phyloP scores from a whole-genome alignment of 768 basidiomycete genomes.

The Cystofilobasidium macerans region DNA sequence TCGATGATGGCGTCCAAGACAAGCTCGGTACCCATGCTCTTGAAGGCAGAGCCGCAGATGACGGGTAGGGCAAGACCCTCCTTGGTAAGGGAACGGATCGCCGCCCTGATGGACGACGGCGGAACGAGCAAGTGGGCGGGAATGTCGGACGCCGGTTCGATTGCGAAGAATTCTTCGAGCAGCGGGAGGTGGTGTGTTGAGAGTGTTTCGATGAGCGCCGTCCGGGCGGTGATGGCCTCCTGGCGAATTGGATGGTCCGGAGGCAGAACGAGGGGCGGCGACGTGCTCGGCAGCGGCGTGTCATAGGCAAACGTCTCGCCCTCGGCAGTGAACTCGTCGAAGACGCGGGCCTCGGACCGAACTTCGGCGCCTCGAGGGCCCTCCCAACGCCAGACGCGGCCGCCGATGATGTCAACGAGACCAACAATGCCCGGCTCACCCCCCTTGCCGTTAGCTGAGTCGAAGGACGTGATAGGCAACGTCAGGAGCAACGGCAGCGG shows the following conservation, averaged over 20 bases:
- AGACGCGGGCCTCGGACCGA: conserved; percentile 19
- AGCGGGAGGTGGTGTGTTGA: conserved; percentile 52
- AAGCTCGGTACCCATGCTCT: conserved; percentile 67
- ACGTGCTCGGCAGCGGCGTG: neutral
- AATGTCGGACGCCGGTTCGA: conserved; percentile 42
- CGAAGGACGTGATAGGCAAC: conserved; percentile 68
- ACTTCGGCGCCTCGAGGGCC: conserved; percentile 46
- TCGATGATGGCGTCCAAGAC: conserved; percentile 73
- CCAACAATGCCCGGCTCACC: conserved; percentile 80
- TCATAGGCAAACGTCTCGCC: conserved; percentile 21
- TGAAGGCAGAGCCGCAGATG: conserved; percentile 69
- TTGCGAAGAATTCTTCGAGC: conserved; percentile 57
- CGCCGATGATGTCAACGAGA: conserved; percentile 68
- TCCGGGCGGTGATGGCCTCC: conserved; percentile 57
- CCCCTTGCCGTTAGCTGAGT: conserved; percentile 51
- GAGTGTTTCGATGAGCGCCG: conserved; percentile 61
- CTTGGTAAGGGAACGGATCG: conserved; percentile 59
- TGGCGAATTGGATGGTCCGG: conserved; percentile 21
- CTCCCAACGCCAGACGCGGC: conserved; percentile 71
- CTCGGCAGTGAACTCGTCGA: conserved; percentile 24
- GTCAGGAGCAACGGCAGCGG: conserved; percentile 58
- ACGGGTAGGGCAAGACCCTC: conserved; percentile 61
- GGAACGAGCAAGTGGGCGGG: conserved; percentile 57
- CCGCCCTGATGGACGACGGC: conserved; percentile 47
- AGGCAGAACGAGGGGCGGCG: conserved; percentile 4